Conservation (phyloP, 176 grass and related monocot genomes). For the Poa annua region DNA sequence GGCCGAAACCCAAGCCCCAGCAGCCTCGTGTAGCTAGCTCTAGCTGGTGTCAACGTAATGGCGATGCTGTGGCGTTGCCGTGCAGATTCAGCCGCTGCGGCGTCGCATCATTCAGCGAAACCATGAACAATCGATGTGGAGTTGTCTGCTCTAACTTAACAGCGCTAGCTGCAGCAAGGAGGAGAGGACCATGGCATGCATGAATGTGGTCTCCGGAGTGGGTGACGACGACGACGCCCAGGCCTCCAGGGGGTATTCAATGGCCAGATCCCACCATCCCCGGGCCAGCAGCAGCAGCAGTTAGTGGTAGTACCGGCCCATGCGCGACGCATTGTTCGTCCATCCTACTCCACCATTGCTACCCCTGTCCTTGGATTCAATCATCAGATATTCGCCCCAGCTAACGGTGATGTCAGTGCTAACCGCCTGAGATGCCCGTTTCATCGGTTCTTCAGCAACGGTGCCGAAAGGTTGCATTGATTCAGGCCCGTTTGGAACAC, state of each 20-base stretch:
- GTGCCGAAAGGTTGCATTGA: background rate
- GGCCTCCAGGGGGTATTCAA: conserved; percentile 36
- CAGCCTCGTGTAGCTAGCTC: background rate
- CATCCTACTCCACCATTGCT: background rate
- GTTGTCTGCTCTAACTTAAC: background rate
- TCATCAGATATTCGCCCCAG: background rate
- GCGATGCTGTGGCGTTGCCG: conserved; percentile 16
- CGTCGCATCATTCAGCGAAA: background rate
- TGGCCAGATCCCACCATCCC: background rate
- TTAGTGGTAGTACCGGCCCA: conserved; percentile 29
- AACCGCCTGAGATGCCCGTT: background rate
- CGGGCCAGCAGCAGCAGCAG: background rate
- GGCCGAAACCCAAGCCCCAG: background rate
- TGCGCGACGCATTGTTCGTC: conserved; percentile 37
- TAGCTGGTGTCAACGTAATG: background rate
- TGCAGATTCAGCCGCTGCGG: conserved; percentile 17
- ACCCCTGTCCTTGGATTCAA: background rate
- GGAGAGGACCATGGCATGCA: conserved; percentile 4
- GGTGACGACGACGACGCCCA: conserved; percentile 43
- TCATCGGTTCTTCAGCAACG: background rate
- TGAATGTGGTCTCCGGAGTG: conserved; percentile 60
- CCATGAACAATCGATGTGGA: background rate
- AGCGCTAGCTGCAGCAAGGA: background rate
- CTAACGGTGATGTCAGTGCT: conserved; percentile 8
- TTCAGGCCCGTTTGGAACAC: background rate